Conservation (phyloP, 768 basidiomycete species). For the Zangia roseola region DNA sequence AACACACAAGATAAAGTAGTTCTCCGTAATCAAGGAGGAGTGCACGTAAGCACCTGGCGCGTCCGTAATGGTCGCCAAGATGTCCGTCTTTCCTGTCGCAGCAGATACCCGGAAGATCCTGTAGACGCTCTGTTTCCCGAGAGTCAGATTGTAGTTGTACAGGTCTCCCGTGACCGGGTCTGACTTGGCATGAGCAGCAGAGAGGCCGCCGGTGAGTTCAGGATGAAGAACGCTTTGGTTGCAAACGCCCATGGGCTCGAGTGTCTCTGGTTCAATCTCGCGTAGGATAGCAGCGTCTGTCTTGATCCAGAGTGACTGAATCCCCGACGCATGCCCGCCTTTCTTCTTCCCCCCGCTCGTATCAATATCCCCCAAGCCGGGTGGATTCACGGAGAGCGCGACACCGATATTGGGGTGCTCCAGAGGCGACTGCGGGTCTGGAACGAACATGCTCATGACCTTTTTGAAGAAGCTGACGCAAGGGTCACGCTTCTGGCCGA, state of each 20-base stretch:
- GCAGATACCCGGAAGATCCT: slow-evolving; percentile 36
- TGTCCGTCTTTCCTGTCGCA: slow-evolving; percentile 30
- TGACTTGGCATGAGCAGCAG: slow-evolving; percentile 39
- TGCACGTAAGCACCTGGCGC: slow-evolving; percentile 40
- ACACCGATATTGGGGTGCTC: slow-evolving; percentile 26
- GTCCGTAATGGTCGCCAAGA: slow-evolving; percentile 37
- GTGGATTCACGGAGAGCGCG: slow-evolving; percentile 31
- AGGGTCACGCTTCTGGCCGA: slow-evolving; percentile 35
- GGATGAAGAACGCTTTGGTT: slow-evolving; percentile 32
- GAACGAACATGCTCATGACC: slow-evolving; percentile 31
- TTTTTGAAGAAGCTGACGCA: slow-evolving; percentile 31
- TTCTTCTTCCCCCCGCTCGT: slow-evolving; percentile 18
- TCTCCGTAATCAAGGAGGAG: slow-evolving; percentile 37
- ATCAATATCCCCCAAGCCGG: slow-evolving; percentile 24
- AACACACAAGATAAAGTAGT: slow-evolving; percentile 36
- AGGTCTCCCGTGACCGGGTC: slow-evolving; percentile 36
- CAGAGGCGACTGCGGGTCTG: background rate
- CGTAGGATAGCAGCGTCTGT: slow-evolving; percentile 31
- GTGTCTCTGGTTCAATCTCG: slow-evolving; percentile 36
- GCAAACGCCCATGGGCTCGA: slow-evolving; percentile 34
- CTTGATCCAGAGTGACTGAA: slow-evolving; percentile 32
- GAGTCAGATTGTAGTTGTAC: slow-evolving; percentile 34
- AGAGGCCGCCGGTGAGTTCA: slow-evolving; percentile 32
- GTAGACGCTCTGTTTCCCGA: slow-evolving; percentile 30
- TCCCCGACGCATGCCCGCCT: slow-evolving; percentile 24